phyloP scores from a whole-genome alignment of 176 grass and related monocot species.

The Cymbopogon citratus region DNA sequence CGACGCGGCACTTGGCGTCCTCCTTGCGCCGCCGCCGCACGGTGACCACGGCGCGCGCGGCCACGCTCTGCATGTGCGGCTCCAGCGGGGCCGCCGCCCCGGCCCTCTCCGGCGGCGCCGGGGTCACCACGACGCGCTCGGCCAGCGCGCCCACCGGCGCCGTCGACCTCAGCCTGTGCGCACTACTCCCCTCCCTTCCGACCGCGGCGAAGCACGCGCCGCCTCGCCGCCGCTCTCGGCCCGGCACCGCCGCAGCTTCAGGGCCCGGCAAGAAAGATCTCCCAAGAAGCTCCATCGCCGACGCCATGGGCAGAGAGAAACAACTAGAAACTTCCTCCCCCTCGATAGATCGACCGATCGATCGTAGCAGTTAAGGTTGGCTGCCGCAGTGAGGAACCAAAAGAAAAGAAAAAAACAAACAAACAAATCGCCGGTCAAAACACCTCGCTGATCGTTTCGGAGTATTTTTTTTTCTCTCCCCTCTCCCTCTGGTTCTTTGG shows the following conservation, averaged over 20 bases:
- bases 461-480: no score
- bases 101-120: slow-evolving; percentile 37
- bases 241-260: background rate
- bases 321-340: background rate
- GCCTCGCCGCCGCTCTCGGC: background rate
- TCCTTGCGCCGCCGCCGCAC: slow-evolving; percentile 70
- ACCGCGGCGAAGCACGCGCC: background rate
- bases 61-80: slow-evolving; percentile 50
- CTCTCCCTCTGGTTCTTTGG: background rate
- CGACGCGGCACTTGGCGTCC: slow-evolving; percentile 38
- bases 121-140: slow-evolving; percentile 22
- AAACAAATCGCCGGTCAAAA: background rate
- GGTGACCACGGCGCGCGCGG: slow-evolving; percentile 59
- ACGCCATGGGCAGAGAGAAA: background rate
- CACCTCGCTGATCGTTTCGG: background rate
- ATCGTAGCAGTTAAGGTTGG: background rate
- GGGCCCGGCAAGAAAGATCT: background rate
- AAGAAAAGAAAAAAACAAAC: no score
- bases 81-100: slow-evolving; percentile 10
- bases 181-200: background rate
- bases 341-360: background rate
- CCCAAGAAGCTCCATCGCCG: slow-evolving; percentile 19
- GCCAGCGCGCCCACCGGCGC: slow-evolving; percentile 34
- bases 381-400: background rate
- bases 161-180: background rate